Evolutionary conservation across 2,329 filamentous ascomycete species (phyloP).

Genomic region (Ophiostoma angusticollis): DNA sequence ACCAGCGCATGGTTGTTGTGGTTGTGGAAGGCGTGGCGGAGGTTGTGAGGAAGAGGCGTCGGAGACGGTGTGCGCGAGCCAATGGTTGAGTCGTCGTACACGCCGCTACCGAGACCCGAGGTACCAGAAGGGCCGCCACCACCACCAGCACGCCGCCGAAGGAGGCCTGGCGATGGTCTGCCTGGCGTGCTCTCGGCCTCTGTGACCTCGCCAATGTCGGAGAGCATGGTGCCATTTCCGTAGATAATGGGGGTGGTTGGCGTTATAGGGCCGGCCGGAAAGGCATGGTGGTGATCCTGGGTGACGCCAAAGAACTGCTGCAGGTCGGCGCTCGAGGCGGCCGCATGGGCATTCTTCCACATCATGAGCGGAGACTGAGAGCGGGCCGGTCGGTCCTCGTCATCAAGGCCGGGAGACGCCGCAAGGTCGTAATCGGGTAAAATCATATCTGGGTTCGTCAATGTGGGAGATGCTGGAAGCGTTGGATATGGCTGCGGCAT

Average conservation of each 20-base stretch:
- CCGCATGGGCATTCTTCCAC: conserved; percentile 35
- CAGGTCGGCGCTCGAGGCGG: conserved; percentile 20
- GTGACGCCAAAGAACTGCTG: conserved; percentile 32
- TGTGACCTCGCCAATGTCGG: conserved; percentile 48
- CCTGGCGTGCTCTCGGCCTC: conserved; percentile 38
- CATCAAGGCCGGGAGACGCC: conserved; percentile 37
- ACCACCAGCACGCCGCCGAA: conserved; percentile 1
- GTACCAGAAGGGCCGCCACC: not conserved
- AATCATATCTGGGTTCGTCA: conserved; percentile 93
- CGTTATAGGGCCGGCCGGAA: conserved; percentile 31
- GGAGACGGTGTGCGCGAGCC: conserved; percentile 22
- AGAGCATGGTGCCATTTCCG: conserved; percentile 56
- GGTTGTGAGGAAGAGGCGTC: conserved; percentile 5
- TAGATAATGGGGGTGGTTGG: conserved; percentile 54
- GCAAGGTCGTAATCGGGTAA: conserved; percentile 59
- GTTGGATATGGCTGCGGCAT: conserved; percentile 28
- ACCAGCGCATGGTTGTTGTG: conserved; percentile 14
- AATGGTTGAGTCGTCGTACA: conserved; percentile 17
- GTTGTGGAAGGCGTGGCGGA: conserved; percentile 11
- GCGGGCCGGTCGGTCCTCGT: conserved; percentile 25
- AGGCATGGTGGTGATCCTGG: conserved; percentile 24
- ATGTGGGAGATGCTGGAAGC: conserved; percentile 62
- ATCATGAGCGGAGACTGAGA: conserved; percentile 36
- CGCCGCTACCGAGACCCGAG: too few relatives aligned
- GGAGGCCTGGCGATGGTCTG: conserved; percentile 19